Base-by-base conservation (phyloP, 2,329 filamentous ascomycete genomes). In the Aspergillus tamarii region DNA sequence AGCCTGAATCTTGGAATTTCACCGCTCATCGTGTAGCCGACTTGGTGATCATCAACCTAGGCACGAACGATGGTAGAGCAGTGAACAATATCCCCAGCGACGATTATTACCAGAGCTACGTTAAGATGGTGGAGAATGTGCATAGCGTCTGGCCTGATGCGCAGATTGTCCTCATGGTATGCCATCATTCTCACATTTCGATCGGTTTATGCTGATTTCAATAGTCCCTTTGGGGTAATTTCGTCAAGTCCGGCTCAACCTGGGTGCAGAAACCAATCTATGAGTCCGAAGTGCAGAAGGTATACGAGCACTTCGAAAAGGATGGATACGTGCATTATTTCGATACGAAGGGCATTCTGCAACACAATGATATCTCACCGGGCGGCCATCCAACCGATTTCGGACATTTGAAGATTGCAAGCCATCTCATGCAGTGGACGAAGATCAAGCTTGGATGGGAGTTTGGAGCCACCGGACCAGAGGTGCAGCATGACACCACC, bases 351-450 rank as follows among this genome's bases (percentile, higher is more conserved):
- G 86, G 86, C 0, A 85, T 88, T 48, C 69, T 89, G 69, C 84
- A 88, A 67, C 85, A 88, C 68, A 88, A 88, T 65, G 86, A 88
- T 68, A 85, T 88, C 62, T 82, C 79, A 1, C 85, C 86, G 12
- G 79, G 81, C 64, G 87, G 79, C 65, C 87, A 89, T 70, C 86
- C 85, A 0, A 88, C 85, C 0, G 87, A 89, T 69, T 82, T 87
- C 8, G 85, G 86, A 0, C 84, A 87, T 61, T 78, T 88, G 69
- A 88, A 89, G 72, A 73, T 89, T 16, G 86, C 86, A 2, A 87
- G 84, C 68, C 85, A 88, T 68, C 69, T 88, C 50, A 82, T 84
- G 66, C 84, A 87, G 73, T 89, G 83, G 72, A 83, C 87, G 46
- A 83, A 82, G 63, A 66, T 85, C 62, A 83, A 80, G 50, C 84